phyloP scores from a whole-genome alignment of 2,329 filamentous ascomycete species.

The Fusarium sp. region DNA sequence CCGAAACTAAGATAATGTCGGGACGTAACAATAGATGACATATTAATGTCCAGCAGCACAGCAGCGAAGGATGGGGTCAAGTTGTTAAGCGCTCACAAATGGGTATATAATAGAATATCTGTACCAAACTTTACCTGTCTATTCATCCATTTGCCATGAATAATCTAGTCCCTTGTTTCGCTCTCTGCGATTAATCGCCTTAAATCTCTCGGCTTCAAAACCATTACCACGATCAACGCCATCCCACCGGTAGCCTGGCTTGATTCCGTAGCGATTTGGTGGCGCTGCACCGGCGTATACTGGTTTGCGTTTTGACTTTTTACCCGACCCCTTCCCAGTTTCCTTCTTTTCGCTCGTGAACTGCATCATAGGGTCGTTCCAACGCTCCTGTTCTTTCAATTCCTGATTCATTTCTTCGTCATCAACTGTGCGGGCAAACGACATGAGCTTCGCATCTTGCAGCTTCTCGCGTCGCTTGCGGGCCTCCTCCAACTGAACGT shows the following conservation, averaged over 20 bases:
- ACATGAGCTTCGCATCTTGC: slow-evolving; percentile 84
- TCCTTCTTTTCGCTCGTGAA: slow-evolving; percentile 71
- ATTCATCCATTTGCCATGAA: slow-evolving; percentile 97
- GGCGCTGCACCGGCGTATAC: slow-evolving; percentile 82
- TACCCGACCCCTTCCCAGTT: slow-evolving; percentile 43
- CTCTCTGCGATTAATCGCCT: slow-evolving; percentile 80
- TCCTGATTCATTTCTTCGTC: slow-evolving; percentile 89
- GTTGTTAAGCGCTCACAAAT: slow-evolving; percentile 20
- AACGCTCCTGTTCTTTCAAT: slow-evolving; percentile 78
- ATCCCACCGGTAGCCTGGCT: slow-evolving; percentile 94
- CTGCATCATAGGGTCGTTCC: slow-evolving; percentile 93
- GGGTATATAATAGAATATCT: slow-evolving; percentile 42
- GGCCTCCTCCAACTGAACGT: slow-evolving; percentile 81
- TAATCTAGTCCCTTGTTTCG: slow-evolving; percentile 86
- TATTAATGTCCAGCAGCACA: background rate
- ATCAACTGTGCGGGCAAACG: slow-evolving; percentile 81
- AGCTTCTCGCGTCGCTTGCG: slow-evolving; percentile 74
- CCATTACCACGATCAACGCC: slow-evolving; percentile 94
- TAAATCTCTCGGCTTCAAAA: slow-evolving; percentile 94
- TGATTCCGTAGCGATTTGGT: slow-evolving; percentile 94
- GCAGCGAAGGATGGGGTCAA: background rate
- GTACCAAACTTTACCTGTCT: slow-evolving; percentile 41
- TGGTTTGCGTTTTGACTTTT: slow-evolving; percentile 62
- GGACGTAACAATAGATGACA: slow-evolving; percentile 1
- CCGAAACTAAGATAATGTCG: background rate